Base-by-base conservation (phyloP, 73 alveolate genomes). In the Symbiodinium natans region DNA sequence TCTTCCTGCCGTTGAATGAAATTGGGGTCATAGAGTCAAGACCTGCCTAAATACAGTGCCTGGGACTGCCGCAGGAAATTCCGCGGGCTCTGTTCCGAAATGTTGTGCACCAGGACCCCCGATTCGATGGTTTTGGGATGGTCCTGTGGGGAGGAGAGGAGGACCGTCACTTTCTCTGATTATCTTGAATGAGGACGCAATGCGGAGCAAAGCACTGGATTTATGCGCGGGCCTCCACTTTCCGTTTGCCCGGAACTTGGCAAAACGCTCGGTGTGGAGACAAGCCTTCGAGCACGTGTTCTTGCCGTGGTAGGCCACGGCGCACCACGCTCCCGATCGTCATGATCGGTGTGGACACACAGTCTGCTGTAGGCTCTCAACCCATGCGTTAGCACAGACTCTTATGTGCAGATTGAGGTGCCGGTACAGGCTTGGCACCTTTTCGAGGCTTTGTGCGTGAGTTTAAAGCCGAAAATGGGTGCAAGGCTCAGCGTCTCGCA, bases 401-500 rank as follows among this genome's bases (percentile, higher is more conserved):
- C 27, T 63, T 29, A n/a, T 9, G 33, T 23, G 36, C 80, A 23
- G 80, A 25, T n/a, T 15, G 48, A 77, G 86, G 98, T 21, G 98
- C 98, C 19, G 98, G 98, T 11, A 92, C 98, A 1, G 98, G 98
- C 52, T 82, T 92, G 56, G 98, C 98, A 29, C 98, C 98, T 7
- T 92, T 92, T 74, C 85, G 98, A 41, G 98, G 92, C 73, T 92
- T 92, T n/a, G 98, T 92, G 63, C 98, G 98, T 33, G 98, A 92
- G 83, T 92, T 92, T 41, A 42, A 36, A 82, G 56, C 82, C 8
- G 98, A 89, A 75, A 89, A 42, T 23, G 84, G 43, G 84, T 13
- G 29, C 43, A 15, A 31, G 42, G 40, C 84, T 74, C 31, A 10
- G 84, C 3, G 77, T 48, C n/a, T n/a, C n/a, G n/a, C n/a, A n/a